Conservation (phyloP, 2,329 filamentous ascomycete genomes). For the Xylaria arbuscula region DNA sequence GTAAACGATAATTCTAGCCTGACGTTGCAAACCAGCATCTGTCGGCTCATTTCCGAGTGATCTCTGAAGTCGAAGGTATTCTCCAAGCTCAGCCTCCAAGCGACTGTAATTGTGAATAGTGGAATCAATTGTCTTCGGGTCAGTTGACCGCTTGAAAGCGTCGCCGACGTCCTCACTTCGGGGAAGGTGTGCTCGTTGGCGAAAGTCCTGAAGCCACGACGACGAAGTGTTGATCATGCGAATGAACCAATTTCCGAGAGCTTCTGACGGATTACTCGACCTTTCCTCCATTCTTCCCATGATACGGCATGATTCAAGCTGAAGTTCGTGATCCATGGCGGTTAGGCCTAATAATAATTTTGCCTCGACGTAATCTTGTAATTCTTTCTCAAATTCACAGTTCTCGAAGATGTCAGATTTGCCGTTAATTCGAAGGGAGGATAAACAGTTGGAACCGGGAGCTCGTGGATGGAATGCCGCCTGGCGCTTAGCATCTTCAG, state of each 20-base stretch:
- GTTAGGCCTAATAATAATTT: slow-evolving; percentile 67
- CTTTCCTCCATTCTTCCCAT: slow-evolving; percentile 67
- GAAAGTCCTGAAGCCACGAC: slow-evolving; percentile 67
- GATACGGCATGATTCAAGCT: slow-evolving; percentile 68
- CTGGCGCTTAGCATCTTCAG: slow-evolving; percentile 55
- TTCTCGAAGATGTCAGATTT: slow-evolving; percentile 68
- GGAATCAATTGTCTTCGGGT: slow-evolving; percentile 67
- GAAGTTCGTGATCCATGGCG: slow-evolving; percentile 69
- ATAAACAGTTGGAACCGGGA: slow-evolving; percentile 60
- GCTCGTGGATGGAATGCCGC: slow-evolving; percentile 62
- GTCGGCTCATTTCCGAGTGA: slow-evolving; percentile 60
- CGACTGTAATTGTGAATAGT: slow-evolving; percentile 69
- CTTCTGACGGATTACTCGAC: slow-evolving; percentile 61
- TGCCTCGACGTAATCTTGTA: slow-evolving; percentile 64
- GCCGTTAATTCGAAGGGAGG: slow-evolving; percentile 65
- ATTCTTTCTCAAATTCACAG: slow-evolving; percentile 66
- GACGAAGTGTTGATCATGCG: slow-evolving; percentile 62
- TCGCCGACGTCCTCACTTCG: slow-evolving; percentile 66
- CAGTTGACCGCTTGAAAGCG: slow-evolving; percentile 61
- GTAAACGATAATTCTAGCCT: slow-evolving; percentile 71
- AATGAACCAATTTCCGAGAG: slow-evolving; percentile 66
- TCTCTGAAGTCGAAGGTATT: slow-evolving; percentile 61
- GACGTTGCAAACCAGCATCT: slow-evolving; percentile 65
- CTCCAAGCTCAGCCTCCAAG: slow-evolving; percentile 66
- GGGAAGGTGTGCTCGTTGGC: slow-evolving; percentile 67